Evolutionary conservation across 345 rosid species (phyloP).

Genomic region (Mangifera indica): DNA sequence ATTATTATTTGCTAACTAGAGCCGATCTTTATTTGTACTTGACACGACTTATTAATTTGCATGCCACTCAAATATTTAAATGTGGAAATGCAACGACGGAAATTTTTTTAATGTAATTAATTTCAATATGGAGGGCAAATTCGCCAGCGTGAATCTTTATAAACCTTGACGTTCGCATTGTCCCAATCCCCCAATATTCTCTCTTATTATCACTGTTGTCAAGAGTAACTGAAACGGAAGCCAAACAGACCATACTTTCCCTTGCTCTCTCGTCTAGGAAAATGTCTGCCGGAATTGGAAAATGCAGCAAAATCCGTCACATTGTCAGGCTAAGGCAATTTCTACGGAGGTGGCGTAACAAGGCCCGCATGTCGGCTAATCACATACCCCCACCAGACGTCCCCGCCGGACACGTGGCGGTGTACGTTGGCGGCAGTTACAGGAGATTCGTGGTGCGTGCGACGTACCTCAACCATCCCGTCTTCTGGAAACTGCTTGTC

Average conservation of each 20-base stretch:
- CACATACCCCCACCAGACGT: conserved; percentile 56
- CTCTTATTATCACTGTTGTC: neutral
- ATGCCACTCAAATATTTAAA: conserved; percentile 5
- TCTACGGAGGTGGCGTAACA: conserved; percentile 84
- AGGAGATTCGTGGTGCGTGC: conserved; percentile 85
- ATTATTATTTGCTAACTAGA: no score
- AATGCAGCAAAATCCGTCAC: conserved; percentile 93
- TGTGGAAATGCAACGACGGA: conserved; percentile 19
- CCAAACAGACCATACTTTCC: neutral
- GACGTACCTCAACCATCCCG: conserved; percentile 87
- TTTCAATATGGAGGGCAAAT: conserved; percentile 34
- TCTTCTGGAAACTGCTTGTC: conserved; percentile 57
- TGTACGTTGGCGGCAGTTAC: conserved; percentile 62
- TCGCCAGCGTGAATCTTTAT: conserved; percentile 31
- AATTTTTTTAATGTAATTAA: conserved; percentile 41
- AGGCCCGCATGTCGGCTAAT: conserved; percentile 62
- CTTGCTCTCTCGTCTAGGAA: conserved; percentile 1
- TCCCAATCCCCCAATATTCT: conserved; percentile 20
- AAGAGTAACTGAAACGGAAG: neutral
- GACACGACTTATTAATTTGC: conserved; percentile 20
- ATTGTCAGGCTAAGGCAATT: conserved; percentile 86
- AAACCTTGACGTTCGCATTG: conserved; percentile 22
- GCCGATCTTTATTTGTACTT: no score
- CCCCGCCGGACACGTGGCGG: conserved; percentile 90
- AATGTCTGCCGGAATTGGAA: conserved; percentile 63